Evolutionary conservation across 805 yeast genomes (phyloP).

Genomic region (Candida anglica): DNA sequence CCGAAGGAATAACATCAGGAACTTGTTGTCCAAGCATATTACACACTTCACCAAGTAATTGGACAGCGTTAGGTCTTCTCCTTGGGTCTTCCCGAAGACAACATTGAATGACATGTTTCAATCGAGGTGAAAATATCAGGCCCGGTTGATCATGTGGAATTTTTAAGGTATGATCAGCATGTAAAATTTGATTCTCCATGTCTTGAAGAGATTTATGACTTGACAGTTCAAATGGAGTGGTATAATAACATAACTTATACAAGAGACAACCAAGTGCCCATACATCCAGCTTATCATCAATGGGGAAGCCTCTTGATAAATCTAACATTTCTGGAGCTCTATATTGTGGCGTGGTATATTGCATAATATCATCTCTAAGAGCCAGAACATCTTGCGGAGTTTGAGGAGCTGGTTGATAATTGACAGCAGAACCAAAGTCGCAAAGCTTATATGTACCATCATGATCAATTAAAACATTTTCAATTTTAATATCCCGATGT

Average conservation of each 20-base stretch:
- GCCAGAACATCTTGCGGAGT: conserved; percentile 55
- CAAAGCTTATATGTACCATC: conserved; percentile 63
- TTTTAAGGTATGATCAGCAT: conserved; percentile 45
- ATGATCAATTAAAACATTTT: conserved; percentile 65
- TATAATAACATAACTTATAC: conserved; percentile 75
- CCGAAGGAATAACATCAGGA: conserved; percentile 39
- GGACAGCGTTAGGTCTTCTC: conserved; percentile 70
- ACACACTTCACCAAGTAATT: conserved; percentile 64
- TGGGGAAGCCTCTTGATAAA: conserved; percentile 60
- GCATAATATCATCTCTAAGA: conserved; percentile 66
- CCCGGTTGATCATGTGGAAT: conserved; percentile 45
- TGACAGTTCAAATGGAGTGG: conserved; percentile 72
- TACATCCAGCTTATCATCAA: conserved; percentile 78
- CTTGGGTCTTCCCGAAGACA: conserved; percentile 64
- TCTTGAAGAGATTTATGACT: conserved; percentile 32
- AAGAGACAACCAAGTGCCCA: conserved; percentile 84
- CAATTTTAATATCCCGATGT: conserved; percentile 81
- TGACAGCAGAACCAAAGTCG: conserved; percentile 80
- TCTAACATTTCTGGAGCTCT: conserved; percentile 85
- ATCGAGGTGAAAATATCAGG: conserved; percentile 50
- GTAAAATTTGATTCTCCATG: conserved; percentile 57
- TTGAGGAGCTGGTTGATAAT: conserved; percentile 58
- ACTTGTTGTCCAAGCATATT: conserved; percentile 45
- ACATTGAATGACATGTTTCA: conserved; percentile 61
- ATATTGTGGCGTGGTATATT: conserved; percentile 82